phyloP scores from a whole-genome alignment of 2,329 filamentous ascomycete genomes.

The Fusarium sp. region DNA sequence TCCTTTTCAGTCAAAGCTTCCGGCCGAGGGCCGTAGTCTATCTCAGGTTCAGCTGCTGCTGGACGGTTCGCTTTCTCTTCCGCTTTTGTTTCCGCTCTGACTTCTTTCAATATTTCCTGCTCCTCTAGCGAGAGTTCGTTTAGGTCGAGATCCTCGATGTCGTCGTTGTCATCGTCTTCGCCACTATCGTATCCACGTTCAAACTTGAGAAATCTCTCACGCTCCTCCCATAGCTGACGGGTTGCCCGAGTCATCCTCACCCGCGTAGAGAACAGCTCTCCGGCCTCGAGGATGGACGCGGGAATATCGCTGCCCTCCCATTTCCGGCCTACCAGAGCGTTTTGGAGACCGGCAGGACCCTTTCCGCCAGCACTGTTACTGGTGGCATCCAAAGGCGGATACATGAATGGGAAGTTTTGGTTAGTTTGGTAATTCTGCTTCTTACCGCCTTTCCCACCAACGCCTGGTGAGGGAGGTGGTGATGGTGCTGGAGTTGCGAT shows the following conservation, averaged over 20 bases:
- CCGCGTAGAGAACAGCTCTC: conserved; percentile 87
- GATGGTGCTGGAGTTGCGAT: conserved; percentile 98
- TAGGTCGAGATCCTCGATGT: conserved; percentile 60
- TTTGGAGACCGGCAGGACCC: conserved; percentile 82
- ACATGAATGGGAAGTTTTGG: conserved; percentile 98
- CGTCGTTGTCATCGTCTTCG: conserved; percentile 55
- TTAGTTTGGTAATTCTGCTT: conserved; percentile 99
- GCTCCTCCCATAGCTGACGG: conserved; percentile 93
- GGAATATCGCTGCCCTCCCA: conserved; percentile 97
- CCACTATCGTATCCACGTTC: conserved; percentile 85
- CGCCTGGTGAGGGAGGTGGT: conserved; percentile 87
- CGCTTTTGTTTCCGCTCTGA: conserved; percentile 49
- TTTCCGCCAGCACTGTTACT: conserved; percentile 94
- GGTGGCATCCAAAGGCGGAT: conserved; percentile 87
- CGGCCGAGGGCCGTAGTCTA: conserved; percentile 60
- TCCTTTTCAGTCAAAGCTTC: conserved; percentile 62
- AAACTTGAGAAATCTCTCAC: conserved; percentile 90
- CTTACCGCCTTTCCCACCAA: conserved; percentile 92
- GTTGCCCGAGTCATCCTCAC: conserved; percentile 93
- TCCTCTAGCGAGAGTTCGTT: conserved; percentile 56
- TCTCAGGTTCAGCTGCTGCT: conserved; percentile 38
- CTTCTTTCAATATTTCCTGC: conserved; percentile 53
- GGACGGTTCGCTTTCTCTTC: conserved; percentile 39
- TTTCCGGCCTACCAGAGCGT: conserved; percentile 80
- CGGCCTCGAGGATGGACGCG: conserved; percentile 93